These are phyloP conservation scores for Alternaria consortialis DNA, from an alignment of 2,329 filamentous ascomycete species.

Conservation along the genomic window DNA sequence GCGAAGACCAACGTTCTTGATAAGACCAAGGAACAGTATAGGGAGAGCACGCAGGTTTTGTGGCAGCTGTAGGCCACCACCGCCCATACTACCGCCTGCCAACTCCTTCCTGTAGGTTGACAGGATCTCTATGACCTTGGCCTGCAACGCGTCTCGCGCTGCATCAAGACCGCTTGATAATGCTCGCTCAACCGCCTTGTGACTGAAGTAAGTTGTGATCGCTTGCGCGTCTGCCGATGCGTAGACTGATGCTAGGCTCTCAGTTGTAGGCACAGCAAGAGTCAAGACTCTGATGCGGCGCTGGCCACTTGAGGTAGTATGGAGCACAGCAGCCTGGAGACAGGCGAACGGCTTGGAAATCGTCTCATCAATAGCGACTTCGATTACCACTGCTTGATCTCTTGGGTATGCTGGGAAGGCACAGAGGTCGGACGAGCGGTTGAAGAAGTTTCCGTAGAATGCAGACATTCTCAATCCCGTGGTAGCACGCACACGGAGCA, in stretches of 20 bases:
- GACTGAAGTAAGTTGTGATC: slow-evolving; percentile 91
- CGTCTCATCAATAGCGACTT: slow-evolving; percentile 96
- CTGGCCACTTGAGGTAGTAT: slow-evolving; percentile 98
- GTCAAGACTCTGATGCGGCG: slow-evolving; percentile 94
- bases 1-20: slow-evolving; percentile 78
- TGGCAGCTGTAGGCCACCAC: slow-evolving; percentile 89
- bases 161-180: slow-evolving; percentile 87
- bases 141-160: slow-evolving; percentile 87
- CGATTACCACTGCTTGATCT: slow-evolving; percentile 96
- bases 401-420: slow-evolving; percentile 98
- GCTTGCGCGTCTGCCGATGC: slow-evolving; percentile 94
- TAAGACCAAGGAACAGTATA: slow-evolving; percentile 89
- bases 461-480: slow-evolving; percentile 96
- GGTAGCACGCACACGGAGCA: slow-evolving; percentile 92
- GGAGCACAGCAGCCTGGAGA: slow-evolving; percentile 83
- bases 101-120: slow-evolving; percentile 98
- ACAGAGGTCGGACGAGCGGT: slow-evolving; percentile 94
- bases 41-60: slow-evolving; percentile 89
- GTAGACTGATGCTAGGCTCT: slow-evolving; percentile 88
- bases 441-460: slow-evolving; percentile 99
- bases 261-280: slow-evolving; percentile 89
- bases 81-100: slow-evolving; percentile 93
- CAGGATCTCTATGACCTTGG: slow-evolving; percentile 90
- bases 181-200: slow-evolving; percentile 94
- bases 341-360: slow-evolving; percentile 91